Evolutionary conservation across 176 grass and related monocot species (phyloP), one percentile per base, ranked within the genome.

Genomic region (Ampelocalamus luodianensis): DNA sequence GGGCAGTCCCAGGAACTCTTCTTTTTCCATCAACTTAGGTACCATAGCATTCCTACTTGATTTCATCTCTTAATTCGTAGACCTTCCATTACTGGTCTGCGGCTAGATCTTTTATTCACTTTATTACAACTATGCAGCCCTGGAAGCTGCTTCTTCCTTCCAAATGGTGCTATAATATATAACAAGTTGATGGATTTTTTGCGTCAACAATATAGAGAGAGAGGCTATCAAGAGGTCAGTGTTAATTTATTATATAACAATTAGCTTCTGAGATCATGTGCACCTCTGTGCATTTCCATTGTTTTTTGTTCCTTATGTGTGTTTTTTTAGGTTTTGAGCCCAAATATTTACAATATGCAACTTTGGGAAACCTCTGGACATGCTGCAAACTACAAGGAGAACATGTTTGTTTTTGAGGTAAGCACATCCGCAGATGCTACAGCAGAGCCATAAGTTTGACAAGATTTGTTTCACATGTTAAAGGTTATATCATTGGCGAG

Each of bases 301-400:
- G 14, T 49, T 77, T 81, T 81, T 23, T 85, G 29, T 84, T 88
- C 34, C 37, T 78, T 83, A 49, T 38, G 7, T 8, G 6, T 55
- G 11, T 75, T 10, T 71, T 71, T 76, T 78, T 72, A 99, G 96
- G 96, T 99, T 14, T 39, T 95, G 81, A 87, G 91, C 48, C 96
- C 96, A 79, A 99, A 95, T 91, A 99, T 99, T 12, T 99, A 94
- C 88, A 99, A 99, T 72, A 99, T 99, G 93, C 93, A 96, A 96
- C 93, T 99, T 45, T 99, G 96, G 96, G 96, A 99, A 85, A 99
- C 91, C 42, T 99, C 96, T 85, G 96, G 96, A 53, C 96, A 98
- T 86, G 91, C 93, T 83, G 91, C 91, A 65, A 98, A 98, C 88
- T 98, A 98, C 71, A 98, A 92, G 79, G 96, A 98, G 18, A 98